These are phyloP conservation scores for Russula griseocarnosa DNA, from an alignment of 768 basidiomycete species.

Conservation along the genomic window DNA sequence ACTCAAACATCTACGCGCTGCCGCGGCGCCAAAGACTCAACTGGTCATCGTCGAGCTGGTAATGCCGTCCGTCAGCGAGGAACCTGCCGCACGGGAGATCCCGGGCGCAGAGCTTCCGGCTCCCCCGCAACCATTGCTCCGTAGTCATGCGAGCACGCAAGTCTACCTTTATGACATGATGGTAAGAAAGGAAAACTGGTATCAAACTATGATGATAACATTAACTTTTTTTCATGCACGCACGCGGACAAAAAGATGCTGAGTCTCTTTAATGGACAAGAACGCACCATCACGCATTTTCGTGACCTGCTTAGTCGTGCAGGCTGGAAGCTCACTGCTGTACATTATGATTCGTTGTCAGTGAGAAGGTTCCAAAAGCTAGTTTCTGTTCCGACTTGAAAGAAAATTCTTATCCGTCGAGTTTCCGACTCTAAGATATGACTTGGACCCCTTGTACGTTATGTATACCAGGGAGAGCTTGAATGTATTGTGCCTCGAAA, in stretches of 20 bases:
- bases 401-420: background rate
- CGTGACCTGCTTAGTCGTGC: background rate
- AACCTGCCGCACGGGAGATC: slow-evolving; percentile 20
- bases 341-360: background rate
- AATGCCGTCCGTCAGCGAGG: slow-evolving; percentile 30
- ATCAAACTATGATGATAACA: no score
- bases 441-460: background rate
- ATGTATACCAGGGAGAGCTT: background rate
- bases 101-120: slow-evolving; percentile 22
- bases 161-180: no score
- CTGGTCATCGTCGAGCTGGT: slow-evolving; percentile 32
- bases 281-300: slow-evolving; percentile 8
- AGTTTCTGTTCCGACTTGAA: background rate
- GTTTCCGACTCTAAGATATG: background rate
- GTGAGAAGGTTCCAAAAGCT: background rate
- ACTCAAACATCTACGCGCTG: slow-evolving; percentile 8
- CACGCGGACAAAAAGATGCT: slow-evolving; percentile 7
- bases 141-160: slow-evolving; percentile 20
- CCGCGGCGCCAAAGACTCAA: slow-evolving; percentile 29
- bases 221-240: background rate
- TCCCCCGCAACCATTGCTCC: slow-evolving; percentile 30
- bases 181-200: no score
- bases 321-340: background rate
- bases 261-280: background rate
- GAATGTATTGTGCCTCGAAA: no score